Percentiles rank a stretch among this genome's conserved stretches.
phyloP scores from a whole-genome alignment of 306 rosid species.

The Sicyos baderoa region DNA sequence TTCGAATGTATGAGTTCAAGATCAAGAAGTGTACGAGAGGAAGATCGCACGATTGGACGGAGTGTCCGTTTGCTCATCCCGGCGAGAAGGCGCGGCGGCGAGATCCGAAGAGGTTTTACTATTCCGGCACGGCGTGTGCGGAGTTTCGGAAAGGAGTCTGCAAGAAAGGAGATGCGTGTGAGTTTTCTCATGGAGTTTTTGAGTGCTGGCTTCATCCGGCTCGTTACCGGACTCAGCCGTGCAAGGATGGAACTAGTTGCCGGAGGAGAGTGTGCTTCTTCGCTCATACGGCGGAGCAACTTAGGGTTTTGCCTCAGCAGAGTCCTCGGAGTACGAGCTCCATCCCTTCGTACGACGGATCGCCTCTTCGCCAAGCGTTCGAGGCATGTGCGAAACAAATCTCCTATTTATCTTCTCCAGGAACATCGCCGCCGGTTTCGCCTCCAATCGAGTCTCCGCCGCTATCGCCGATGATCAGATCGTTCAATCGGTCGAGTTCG shows the following conservation, averaged over 20 bases:
- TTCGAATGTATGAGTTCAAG: conserved; percentile 92
- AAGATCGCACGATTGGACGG: conserved; percentile 97
- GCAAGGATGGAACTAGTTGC: conserved; percentile 83
- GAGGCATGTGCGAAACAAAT: conserved; percentile 32
- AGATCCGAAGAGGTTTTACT: conserved; percentile 78
- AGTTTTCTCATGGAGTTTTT: conserved; percentile 86
- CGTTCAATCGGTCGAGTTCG: conserved; percentile 43
- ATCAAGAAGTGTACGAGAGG: conserved; percentile 74
- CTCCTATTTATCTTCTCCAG: conserved; percentile 39
- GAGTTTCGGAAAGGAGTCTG: conserved; percentile 88
- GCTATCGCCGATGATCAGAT: conserved; percentile 46
- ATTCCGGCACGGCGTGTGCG: conserved; percentile 86
- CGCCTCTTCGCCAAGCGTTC: conserved; percentile 33
- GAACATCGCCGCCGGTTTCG: conserved; percentile 47
- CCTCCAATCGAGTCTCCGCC: conserved; percentile 60
- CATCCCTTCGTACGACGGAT: conserved; percentile 19
- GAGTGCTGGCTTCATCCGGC: conserved; percentile 99
- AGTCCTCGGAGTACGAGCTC: conserved; percentile 41
- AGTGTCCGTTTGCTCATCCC: conserved; percentile 96
- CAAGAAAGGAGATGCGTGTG: conserved; percentile 70
- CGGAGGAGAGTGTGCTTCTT: conserved; percentile 81
- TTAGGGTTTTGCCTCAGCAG: conserved; percentile 59
- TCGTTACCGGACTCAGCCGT: conserved; percentile 91
- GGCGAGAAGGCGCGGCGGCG: conserved; percentile 99
- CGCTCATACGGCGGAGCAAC: conserved; percentile 90